Evolutionary conservation across 768 basidiomycete species (phyloP).

Genomic region (Thelephora aurantiotincta): DNA sequence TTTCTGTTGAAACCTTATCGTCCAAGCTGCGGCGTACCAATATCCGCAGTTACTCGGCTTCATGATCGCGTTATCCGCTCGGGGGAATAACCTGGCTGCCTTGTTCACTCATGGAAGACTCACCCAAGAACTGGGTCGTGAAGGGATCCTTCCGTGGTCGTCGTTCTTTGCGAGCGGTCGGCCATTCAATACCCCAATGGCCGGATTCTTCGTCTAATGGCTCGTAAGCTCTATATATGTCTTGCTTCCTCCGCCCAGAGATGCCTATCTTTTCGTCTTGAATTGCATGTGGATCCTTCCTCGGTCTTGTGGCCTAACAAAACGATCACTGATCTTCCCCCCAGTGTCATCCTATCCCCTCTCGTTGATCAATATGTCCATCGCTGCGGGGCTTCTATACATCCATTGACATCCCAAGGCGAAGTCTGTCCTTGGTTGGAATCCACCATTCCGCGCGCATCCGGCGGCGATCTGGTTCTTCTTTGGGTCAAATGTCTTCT

Average conservation of each 20-base stretch:
- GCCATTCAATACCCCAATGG: constrained; percentile 53
- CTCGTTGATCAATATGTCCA: constrained; percentile 41
- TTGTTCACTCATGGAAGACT: constrained; percentile 60
- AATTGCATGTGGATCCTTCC: constrained; percentile 29
- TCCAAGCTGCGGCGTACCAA: not conserved
- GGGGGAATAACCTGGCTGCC: constrained; percentile 50
- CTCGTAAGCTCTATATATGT: constrained; percentile 41
- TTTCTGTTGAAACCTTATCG: not conserved
- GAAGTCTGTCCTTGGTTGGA: constrained; percentile 35
- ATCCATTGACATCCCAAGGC: constrained; percentile 29
- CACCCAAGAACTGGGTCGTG: constrained; percentile 60
- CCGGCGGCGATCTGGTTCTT: constrained; percentile 35
- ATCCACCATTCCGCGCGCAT: constrained; percentile 50
- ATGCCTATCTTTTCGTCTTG: constrained; percentile 60
- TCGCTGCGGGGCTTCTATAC: constrained; percentile 47
- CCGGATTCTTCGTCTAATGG: constrained; percentile 51
- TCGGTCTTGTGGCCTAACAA: too few relatives aligned
- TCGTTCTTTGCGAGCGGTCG: constrained; percentile 56
- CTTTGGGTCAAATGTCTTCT: constrained; percentile 50
- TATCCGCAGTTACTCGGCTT: constrained; percentile 35
- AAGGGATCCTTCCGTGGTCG: constrained; percentile 54
- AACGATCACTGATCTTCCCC: not conserved
- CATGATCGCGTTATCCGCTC: constrained; percentile 47
- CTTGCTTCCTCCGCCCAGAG: constrained; percentile 48
- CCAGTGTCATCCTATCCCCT: constrained; percentile 45